A percentile compares a stretch with the other conserved stretches of the same genome.
phyloP scores from a whole-genome alignment of 108 stramenopile genomes.

The Epithemia pelagica region DNA sequence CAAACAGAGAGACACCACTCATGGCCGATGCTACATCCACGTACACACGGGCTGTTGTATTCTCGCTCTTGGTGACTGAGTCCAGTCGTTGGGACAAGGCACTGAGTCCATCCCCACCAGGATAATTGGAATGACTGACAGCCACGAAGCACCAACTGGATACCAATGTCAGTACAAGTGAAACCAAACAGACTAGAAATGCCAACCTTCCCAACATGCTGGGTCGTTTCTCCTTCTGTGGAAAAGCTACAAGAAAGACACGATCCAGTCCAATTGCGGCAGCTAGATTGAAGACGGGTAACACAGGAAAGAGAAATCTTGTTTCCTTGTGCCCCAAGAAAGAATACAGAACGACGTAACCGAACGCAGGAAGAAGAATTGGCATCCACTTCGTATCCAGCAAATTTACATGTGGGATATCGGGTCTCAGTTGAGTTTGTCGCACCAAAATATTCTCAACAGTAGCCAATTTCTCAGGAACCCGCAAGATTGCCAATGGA shows the following conservation, averaged over 20 bases:
- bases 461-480: slow-evolving; percentile 34
- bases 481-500: slow-evolving; percentile 53
- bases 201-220: slow-evolving; percentile 26
- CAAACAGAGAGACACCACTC: slow-evolving; percentile 86
- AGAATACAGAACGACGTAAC: slow-evolving; percentile 78
- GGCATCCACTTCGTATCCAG: slow-evolving; percentile 45
- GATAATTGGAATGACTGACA: slow-evolving; percentile 72
- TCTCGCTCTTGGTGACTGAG: not conserved
- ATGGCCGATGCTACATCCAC: slow-evolving; percentile 84
- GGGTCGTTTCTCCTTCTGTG: slow-evolving; percentile 21
- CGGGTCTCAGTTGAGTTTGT: not conserved
- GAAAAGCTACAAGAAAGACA: slow-evolving; percentile 40
- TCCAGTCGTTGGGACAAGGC: slow-evolving; percentile 14
- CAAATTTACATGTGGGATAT: not conserved
- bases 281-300: slow-evolving; percentile 80
- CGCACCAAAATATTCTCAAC: slow-evolving; percentile 11
- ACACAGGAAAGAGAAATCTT: slow-evolving; percentile 87
- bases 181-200: slow-evolving; percentile 27
- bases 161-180: slow-evolving; percentile 33
- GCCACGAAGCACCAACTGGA: slow-evolving; percentile 60
- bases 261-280: slow-evolving; percentile 71
- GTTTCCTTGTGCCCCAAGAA: slow-evolving; percentile 94
- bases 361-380: slow-evolving; percentile 54
- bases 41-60: slow-evolving; percentile 33
- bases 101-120: slow-evolving; percentile 68